Conservation (phyloP, 441 rosid species). For the Euphorbia celastroides region DNA sequence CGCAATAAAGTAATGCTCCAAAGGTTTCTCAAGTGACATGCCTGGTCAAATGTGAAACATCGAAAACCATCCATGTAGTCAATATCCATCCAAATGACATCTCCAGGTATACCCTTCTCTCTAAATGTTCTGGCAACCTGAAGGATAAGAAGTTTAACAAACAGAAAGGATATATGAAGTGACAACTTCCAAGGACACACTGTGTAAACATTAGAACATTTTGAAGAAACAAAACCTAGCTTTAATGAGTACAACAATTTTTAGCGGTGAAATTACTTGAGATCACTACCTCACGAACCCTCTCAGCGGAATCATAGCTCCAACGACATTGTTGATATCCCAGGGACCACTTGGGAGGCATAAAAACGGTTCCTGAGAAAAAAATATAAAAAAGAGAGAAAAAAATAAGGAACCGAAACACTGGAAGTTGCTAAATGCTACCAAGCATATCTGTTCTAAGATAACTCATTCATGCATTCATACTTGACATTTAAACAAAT, state of each 20-base stretch:
- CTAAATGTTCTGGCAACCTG: constrained; percentile 76
- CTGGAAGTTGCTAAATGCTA: background rate
- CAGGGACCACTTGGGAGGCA: constrained; percentile 98
- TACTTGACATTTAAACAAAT: background rate
- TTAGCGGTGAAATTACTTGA: background rate
- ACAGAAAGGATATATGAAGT: background rate
- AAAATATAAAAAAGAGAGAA: constrained; percentile 1
- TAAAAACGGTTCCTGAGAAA: constrained; percentile 76
- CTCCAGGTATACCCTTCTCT: constrained; percentile 83
- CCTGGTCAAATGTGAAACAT: constrained; percentile 94
- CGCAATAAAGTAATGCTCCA: background rate
- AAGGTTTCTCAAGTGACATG: constrained; percentile 22
- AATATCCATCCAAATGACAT: constrained; percentile 98
- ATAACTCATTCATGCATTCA: background rate
- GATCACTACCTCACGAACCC: constrained; percentile 71
- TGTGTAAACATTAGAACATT: background rate
- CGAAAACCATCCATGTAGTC: constrained; percentile 99
- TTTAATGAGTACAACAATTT: background rate
- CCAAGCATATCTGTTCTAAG: background rate
- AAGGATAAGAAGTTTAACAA: constrained; percentile 13
- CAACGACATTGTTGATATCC: constrained; percentile 97
- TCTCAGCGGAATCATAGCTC: constrained; percentile 78
- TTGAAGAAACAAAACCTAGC: background rate
- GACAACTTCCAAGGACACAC: constrained; percentile 1
- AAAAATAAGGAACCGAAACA: background rate